phyloP scores from a whole-genome alignment of 1,139 yeast species.

The Geotrichum restrictum region DNA sequence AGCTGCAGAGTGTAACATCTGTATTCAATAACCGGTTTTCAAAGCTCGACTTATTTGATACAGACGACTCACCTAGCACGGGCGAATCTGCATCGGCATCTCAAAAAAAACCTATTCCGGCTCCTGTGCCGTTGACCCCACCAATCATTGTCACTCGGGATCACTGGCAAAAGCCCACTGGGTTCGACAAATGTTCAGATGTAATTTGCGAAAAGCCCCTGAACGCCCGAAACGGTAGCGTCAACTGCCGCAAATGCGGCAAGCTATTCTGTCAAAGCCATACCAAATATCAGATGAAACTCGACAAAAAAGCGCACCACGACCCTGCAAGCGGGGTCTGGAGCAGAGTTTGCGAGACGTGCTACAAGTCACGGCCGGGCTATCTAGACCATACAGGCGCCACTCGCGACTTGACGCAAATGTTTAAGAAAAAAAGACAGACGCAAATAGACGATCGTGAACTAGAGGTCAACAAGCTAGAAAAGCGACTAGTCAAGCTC shows the following conservation, averaged over 20 bases:
- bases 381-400: slow-evolving; percentile 44
- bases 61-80: slow-evolving; percentile 24
- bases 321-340: slow-evolving; percentile 54
- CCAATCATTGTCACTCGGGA: slow-evolving; percentile 42
- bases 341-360: slow-evolving; percentile 64
- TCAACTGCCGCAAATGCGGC: slow-evolving; percentile 57
- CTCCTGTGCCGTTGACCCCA: slow-evolving; percentile 3
- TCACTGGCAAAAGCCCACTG: slow-evolving; percentile 61
- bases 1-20: slow-evolving; percentile 31
- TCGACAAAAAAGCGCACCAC: slow-evolving; percentile 46
- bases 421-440: slow-evolving; percentile 46
- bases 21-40: slow-evolving; percentile 35
- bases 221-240: slow-evolving; percentile 33
- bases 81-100: slow-evolving; percentile 10
- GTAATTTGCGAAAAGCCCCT: slow-evolving; percentile 34
- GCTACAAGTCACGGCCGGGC: slow-evolving; percentile 58
- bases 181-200: slow-evolving; percentile 35
- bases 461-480: slow-evolving; percentile 55
- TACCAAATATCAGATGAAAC: slow-evolving; percentile 50
- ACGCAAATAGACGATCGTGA: slow-evolving; percentile 40
- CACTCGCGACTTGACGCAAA: slow-evolving; percentile 45
- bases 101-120: slow-evolving; percentile 7
- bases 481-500: slow-evolving; percentile 57
- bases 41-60: slow-evolving; percentile 38
- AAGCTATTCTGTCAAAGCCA: slow-evolving; percentile 63